Evolutionary conservation across 2,329 filamentous ascomycete genomes (phyloP).

Genomic region (Paracoccidioides brasiliensis): DNA sequence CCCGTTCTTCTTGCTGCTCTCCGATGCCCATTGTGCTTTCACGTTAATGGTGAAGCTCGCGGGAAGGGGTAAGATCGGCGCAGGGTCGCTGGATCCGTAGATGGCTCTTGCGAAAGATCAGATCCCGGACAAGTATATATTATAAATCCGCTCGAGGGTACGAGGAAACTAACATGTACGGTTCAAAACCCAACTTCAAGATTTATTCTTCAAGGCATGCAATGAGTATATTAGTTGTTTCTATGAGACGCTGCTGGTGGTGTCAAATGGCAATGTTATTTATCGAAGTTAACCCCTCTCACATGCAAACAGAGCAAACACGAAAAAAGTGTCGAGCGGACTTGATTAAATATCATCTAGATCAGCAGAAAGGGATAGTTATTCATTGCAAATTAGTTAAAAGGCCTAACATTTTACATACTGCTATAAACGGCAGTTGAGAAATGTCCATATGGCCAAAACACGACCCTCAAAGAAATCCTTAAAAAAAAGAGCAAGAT

Average conservation of each 20-base stretch:
- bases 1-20: conserved; percentile 89
- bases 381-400: no score
- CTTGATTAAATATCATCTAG: background rate
- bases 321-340: conserved; percentile 5
- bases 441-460: conserved; percentile 34
- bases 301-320: conserved; percentile 33
- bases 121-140: no score
- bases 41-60: background rate
- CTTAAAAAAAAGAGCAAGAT: conserved; percentile 30
- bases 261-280: background rate
- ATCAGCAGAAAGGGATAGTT: no score
- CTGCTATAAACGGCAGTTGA: background rate
- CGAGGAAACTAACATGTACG: no score
- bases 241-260: no score
- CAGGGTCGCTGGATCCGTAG: background rate
- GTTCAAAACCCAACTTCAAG: no score
- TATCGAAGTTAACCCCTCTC: conserved; percentile 19
- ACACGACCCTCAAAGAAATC: conserved; percentile 37
- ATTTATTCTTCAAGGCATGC: no score
- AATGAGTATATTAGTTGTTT: no score
- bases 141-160: no score
- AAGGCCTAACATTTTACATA: background rate
- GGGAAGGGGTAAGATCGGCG: background rate
- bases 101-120: no score
- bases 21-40: conserved; percentile 43